Evolutionary conservation across 176 grass and related monocot species (phyloP).

Genomic region (Phoenix roebelenii): DNA sequence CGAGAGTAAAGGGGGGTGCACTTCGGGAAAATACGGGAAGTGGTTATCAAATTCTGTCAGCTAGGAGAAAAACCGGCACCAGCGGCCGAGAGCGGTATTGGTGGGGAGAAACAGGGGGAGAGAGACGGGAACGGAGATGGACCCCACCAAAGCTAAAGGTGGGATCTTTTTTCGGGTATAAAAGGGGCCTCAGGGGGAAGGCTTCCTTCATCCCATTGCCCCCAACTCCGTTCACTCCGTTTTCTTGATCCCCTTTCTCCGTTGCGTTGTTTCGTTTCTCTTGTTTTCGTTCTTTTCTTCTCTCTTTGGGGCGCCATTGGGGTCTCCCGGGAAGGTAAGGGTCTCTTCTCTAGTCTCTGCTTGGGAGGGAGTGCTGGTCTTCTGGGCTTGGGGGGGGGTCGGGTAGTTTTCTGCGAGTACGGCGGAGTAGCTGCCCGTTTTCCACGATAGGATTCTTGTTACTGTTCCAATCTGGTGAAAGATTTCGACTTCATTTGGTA

Average conservation of each 20-base stretch:
- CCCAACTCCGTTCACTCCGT: conserved; percentile 37
- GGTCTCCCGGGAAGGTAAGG: no score
- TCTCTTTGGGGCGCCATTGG: neutral
- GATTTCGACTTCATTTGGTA: no score
- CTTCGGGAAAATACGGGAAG: neutral
- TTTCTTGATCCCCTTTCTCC: neutral
- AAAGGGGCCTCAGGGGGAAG: conserved; percentile 16
- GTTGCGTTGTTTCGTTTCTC: neutral
- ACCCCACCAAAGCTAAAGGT: neutral
- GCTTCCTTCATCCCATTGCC: conserved; percentile 18
- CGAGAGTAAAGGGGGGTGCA: neutral
- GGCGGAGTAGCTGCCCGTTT: no score
- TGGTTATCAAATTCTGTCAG: neutral
- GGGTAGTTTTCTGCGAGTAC: no score
- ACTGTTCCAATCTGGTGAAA: no score
- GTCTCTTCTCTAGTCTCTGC: no score
- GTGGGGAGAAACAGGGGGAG: neutral
- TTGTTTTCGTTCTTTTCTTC: neutral
- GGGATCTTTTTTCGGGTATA: conserved; percentile 20
- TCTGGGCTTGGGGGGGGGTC: no score
- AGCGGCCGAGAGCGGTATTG: neutral
- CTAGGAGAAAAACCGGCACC: neutral
- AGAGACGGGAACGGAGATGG: neutral
- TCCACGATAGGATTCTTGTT: no score
- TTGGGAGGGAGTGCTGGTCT: no score